Base-by-base conservation (phyloP, 345 rosid species). In the Gossypium stocksii region DNA sequence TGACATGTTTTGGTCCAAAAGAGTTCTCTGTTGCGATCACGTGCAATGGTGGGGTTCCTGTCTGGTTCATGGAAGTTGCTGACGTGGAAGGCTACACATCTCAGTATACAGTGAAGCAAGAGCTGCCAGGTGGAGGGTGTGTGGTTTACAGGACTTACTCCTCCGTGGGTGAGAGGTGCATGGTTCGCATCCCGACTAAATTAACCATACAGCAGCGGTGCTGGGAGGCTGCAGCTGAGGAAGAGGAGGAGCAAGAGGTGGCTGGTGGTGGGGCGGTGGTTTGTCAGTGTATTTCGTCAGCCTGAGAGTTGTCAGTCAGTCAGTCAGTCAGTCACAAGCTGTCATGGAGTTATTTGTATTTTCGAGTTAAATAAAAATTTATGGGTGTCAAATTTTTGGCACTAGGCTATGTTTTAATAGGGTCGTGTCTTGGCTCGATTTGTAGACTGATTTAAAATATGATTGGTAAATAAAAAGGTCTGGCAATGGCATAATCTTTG, bases 1-100 rank as follows among this genome's bases (percentile, higher is more conserved):
- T 87, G 52, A 38, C 72, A 7, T 87, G 95, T 81, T 92, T 92
- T 41, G 80, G 73, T 53, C 93, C 95, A 1, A 70, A 71, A 11
- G 89, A 89, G 45, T 89, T 92, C 75, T 87, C 91, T 2, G 80
- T 92, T 1, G 89, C 93, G 3, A 49, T 89, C 72, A 78, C 88
- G 69, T 75, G 83, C 77, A 27, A 4, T 7, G 53, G 77, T 23
- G 78, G 76, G 38, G 12, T 23, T 7, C 9, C 4, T 20, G 9
- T 45, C 29, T 45, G 71, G 71, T 53, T 53, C 54, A 66, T 22
- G 54, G 71, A 45, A 66, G 23, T 76, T 25, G 76, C 72, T 45
- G 84, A 77, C 75, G 84, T 87, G 41, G 90, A 77, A 8, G 89
- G 87, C 2, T 91, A 86, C 84, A 17, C 59, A 7, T 59, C 84